Evolutionary conservation across 2,329 filamentous ascomycete genomes (phyloP), one percentile per base, ranked within the genome.

Genomic region (Aureobasidium leucospermi): DNA sequence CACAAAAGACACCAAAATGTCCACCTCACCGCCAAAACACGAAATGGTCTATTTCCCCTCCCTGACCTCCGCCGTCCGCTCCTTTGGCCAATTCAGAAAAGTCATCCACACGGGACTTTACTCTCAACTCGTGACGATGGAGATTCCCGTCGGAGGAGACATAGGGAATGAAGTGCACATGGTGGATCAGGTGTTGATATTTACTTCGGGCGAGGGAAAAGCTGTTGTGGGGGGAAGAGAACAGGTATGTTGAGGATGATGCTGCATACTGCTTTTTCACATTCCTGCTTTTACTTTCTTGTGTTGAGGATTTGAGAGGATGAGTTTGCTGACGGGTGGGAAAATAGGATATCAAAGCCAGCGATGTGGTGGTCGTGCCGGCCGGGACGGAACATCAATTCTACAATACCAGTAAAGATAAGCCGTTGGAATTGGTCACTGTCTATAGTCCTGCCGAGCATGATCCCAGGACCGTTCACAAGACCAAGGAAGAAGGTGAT

Each of bases 121-220:
- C 68, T 79, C 77, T 10, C 84, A 87, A 69, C 70, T 87, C 8
- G 84, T 86, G 0, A 76, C 84, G 0, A 87, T 86, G 84, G 84
- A 83, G 45, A 77, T 87, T 0, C 84, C 84, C 0, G 80, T 84
- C 0, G 79, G 78, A 13, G 83, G 84, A 2, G 83, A 87, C 32
- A 86, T 87, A 64, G 83, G 84, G n/a, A 83, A 86, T 56, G 83
- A 86, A 71, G 83, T 85, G 61, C 84, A 86, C 67, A 81, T 80
- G 0, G 83, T 86, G 39, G 84, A 87, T 63, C 84, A 87, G 64
- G 81, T 84, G 59, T 73, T 87, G 11, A 83, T 85, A 11, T 86
- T 87, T 70, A 87, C 83, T 0, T 81, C 78, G 6, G 84, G 84
- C 11, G 74, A 71, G 10, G 83, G 80, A 0, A 79, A 81, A 29